phyloP scores from a whole-genome alignment of 306 rosid species.

The Rubus parviflorus region DNA sequence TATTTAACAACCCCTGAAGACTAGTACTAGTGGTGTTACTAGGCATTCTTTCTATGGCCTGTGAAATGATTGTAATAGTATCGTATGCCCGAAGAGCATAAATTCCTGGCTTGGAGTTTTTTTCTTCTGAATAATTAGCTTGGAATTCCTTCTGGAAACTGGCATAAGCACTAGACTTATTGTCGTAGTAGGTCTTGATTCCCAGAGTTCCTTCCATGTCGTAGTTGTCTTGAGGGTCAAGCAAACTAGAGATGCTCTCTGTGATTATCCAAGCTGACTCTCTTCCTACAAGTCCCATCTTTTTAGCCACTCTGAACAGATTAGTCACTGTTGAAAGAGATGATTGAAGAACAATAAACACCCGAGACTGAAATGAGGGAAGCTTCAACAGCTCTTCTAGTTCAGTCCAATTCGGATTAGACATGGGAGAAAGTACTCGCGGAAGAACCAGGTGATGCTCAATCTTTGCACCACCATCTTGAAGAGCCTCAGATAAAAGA shows the following conservation, averaged over 20 bases:
- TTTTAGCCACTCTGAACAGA: slow-evolving; percentile 57
- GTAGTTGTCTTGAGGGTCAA: slow-evolving; percentile 44
- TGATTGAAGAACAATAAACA: slow-evolving; percentile 56
- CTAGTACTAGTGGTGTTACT: slow-evolving; percentile 22
- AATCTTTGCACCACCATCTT: slow-evolving; percentile 40
- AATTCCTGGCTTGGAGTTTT: slow-evolving; percentile 47
- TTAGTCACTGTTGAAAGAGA: slow-evolving; percentile 48
- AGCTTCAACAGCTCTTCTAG: slow-evolving; percentile 47
- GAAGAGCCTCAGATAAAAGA: slow-evolving; percentile 59
- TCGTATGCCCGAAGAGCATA: slow-evolving; percentile 66
- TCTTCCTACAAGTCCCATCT: slow-evolving; percentile 41
- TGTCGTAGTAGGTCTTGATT: slow-evolving; percentile 51
- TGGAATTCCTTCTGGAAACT: slow-evolving; percentile 38
- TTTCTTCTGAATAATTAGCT: slow-evolving; percentile 39
- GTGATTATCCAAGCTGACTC: slow-evolving; percentile 65
- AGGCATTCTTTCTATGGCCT: slow-evolving; percentile 38
- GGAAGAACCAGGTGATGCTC: slow-evolving; percentile 59
- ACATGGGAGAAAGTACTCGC: slow-evolving; percentile 28
- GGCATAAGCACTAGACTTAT: slow-evolving; percentile 29
- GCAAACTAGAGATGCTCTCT: slow-evolving; percentile 49
- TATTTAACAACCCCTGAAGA: slow-evolving; percentile 16
- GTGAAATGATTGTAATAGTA: slow-evolving; percentile 43
- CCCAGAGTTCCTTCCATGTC: slow-evolving; percentile 65
- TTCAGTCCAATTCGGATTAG: slow-evolving; percentile 52
- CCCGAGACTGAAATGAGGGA: slow-evolving; percentile 41